Evolutionary conservation across 805 yeast genomes (phyloP).

Genomic region (Ogataea pini): DNA sequence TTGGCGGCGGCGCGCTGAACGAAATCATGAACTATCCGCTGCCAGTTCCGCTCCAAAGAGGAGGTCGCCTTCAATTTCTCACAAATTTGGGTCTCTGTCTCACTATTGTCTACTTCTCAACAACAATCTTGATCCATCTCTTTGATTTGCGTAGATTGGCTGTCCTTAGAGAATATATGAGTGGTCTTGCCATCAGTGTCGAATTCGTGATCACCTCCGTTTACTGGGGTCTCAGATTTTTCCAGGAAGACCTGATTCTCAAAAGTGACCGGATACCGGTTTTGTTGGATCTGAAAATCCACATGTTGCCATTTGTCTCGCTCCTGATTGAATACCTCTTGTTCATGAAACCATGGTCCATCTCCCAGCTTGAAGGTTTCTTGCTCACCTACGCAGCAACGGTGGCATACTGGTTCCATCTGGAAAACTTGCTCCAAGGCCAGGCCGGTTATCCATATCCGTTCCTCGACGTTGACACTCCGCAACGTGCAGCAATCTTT

Average conservation of each 20-base stretch:
- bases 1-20: conserved; percentile 17
- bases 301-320: conserved; percentile 57
- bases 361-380: conserved; percentile 40
- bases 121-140: conserved; percentile 43
- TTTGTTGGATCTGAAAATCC: conserved; percentile 56
- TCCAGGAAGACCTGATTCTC: conserved; percentile 50
- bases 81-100: conserved; percentile 61
- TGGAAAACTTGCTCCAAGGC: conserved; percentile 51
- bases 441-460: conserved; percentile 59
- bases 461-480: conserved; percentile 55
- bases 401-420: conserved; percentile 51
- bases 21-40: conserved; percentile 32
- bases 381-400: conserved; percentile 42
- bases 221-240: conserved; percentile 69
- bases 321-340: conserved; percentile 55
- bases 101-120: conserved; percentile 44
- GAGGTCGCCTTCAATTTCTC: conserved; percentile 72
- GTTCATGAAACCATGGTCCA: conserved; percentile 48
- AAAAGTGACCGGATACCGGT: conserved; percentile 46
- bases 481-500: conserved; percentile 50
- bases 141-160: conserved; percentile 22
- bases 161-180: conserved; percentile 40
- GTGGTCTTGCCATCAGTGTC: conserved; percentile 56
- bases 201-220: conserved; percentile 63
- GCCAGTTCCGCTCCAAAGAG: conserved; percentile 52